Base-by-base conservation (phyloP, 352 stramenopile species). In the Pythium sukuiense region DNA sequence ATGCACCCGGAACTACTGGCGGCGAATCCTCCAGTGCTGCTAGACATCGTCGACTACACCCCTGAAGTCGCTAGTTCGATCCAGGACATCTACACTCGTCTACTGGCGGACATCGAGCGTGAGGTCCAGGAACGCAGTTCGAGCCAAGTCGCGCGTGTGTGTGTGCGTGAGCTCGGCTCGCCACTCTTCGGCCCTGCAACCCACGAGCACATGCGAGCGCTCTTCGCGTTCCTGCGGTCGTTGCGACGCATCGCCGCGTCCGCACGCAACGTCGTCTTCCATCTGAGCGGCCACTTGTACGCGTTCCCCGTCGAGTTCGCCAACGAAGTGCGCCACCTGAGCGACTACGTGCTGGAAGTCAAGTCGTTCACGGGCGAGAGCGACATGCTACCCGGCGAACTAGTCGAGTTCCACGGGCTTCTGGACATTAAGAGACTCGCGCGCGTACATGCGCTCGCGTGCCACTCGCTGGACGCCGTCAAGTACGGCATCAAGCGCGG, bases 401-500 rank as follows among this genome's bases (percentile, higher is more conserved):
- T 92, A 33, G 62, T 65, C n/a, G 80, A 85, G 48, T 90, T 90
- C 49, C 65, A 87, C 35, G 84, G 82, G 0, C 70, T 89, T 18
- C 54, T 89, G 24, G 75, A 78, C 48, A 67, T 92, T 61, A 70
- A 72, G n/a, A 83, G 83, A 58, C 71, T 92, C 30, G 77, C 84
- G 50, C 77, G 77, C 26, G 56, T 88, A 30, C 79, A 92, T 48
- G 63, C 84, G 6, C 65, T 92, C 1, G 77, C 84, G 26, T 77
- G 72, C 27, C 74, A 90, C 62, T 73, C 80, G 12, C 61, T 81
- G 1, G 81, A 87, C 48, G 78, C 83, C 33, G 72, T 73, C 41
- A 85, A 85, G 32, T 85, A 82, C 30, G 84, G 81, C 13, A 55
- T 92, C 55, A 88, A 88, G 62, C 80, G 84, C 37, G 81, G 88